A percentile compares a stretch with the other conserved stretches of the same genome.
phyloP scores from a whole-genome alignment of 768 basidiomycete species.

The Coprinopsis strossmayeri region DNA sequence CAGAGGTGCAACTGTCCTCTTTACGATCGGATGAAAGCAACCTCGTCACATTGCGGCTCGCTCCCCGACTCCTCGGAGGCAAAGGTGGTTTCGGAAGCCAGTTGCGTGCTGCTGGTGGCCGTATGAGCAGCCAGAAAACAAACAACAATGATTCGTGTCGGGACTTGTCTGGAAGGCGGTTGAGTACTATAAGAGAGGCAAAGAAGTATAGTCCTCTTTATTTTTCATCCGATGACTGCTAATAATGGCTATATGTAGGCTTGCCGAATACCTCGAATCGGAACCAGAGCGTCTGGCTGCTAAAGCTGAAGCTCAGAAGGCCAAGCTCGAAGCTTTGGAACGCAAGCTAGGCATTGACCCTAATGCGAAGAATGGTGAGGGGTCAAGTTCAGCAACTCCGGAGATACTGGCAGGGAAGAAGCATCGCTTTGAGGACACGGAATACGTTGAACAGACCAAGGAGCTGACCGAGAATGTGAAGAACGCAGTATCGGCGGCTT shows the following conservation, averaged over 20 bases:
- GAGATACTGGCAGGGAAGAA: conserved; percentile 66
- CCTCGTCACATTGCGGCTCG: conserved; percentile 66
- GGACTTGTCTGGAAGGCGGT: conserved; percentile 81
- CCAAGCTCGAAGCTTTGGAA: conserved; percentile 82
- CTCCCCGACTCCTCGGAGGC: conserved; percentile 74
- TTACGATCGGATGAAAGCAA: conserved; percentile 18
- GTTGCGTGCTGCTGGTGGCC: conserved; percentile 91
- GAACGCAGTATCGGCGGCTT: conserved; percentile 73
- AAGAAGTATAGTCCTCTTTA: conserved; percentile 59
- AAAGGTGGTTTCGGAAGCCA: conserved; percentile 98
- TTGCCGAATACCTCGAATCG: conserved; percentile 80
- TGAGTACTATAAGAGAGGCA: conserved; percentile 95
- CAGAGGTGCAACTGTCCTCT: conserved; percentile 18
- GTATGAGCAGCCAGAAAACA: conserved; percentile 96
- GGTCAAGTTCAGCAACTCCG: conserved; percentile 24
- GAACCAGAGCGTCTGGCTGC: conserved; percentile 80
- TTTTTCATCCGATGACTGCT: not conserved
- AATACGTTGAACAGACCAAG: conserved; percentile 85
- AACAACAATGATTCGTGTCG: conserved; percentile 93
- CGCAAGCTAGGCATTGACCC: conserved; percentile 69
- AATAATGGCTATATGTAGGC: conserved; percentile 35
- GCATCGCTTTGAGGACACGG: conserved; percentile 85
- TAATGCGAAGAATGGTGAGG: conserved; percentile 14
- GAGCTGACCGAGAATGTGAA: conserved; percentile 90
- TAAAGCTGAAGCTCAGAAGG: conserved; percentile 67